A percentile compares a stretch with the other conserved stretches of the same genome.
These are phyloP conservation scores for Ceratobasidium sp. DNA, from an alignment of 1,284 basidiomycete genomes.

Conservation along the genomic window DNA sequence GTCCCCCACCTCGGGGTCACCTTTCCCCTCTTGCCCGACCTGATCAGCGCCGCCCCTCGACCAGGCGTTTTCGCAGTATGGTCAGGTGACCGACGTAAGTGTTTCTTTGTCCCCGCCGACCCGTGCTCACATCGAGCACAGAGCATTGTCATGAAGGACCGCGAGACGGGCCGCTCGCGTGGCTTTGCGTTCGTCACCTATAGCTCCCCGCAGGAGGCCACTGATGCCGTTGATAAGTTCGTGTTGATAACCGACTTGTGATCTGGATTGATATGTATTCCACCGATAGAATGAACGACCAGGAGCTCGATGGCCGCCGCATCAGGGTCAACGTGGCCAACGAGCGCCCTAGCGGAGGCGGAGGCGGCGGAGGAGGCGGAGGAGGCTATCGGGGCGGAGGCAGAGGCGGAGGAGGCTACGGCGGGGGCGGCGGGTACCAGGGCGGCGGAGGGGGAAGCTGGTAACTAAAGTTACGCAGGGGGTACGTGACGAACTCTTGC, in stretches of 20 bases:
- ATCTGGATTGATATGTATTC: background rate
- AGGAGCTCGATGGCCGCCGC: conserved; percentile 92
- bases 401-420: conserved; percentile 10
- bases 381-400: background rate
- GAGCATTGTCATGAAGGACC: conserved; percentile 96
- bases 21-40: background rate
- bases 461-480: no score
- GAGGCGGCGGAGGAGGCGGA: conserved; percentile 50
- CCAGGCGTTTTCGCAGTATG: conserved; percentile 29
- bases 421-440: conserved; percentile 15
- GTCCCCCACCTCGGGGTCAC: background rate
- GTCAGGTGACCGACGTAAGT: conserved; percentile 45
- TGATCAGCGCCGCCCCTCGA: background rate
- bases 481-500: background rate
- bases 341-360: conserved; percentile 28
- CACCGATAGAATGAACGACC: conserved; percentile 75
- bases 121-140: conserved; percentile 53
- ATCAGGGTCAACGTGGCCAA: conserved; percentile 97
- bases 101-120: background rate
- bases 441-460: background rate
- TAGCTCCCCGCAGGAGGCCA: conserved; percentile 87
- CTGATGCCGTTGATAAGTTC: conserved; percentile 80
- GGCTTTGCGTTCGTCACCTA: conserved; percentile 99
- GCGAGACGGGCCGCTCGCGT: conserved; percentile 94
- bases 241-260: background rate